Evolutionary conservation across 257 asterid genomes (phyloP), one percentile per base, ranked within the genome.

Genomic region (Solanum peruvianum): DNA sequence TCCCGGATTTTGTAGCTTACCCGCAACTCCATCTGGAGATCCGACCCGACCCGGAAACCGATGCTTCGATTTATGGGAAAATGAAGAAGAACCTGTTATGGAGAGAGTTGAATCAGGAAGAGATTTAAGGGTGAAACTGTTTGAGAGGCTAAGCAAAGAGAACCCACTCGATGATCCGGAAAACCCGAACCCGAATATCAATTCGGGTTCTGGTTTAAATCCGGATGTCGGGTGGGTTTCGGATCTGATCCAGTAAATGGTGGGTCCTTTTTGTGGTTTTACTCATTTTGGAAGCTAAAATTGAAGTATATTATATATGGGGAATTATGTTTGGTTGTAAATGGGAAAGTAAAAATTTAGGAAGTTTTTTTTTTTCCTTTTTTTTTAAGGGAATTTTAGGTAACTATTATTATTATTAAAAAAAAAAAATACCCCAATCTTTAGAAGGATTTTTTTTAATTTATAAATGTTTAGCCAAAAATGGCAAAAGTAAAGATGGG

Each of bases 201-300:
- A 64, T 41, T 20, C 72, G 16, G n/a, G 71, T 31, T 1, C 8
- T 16, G 81, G 9, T 37, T 86, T 2, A 89, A 67, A 89, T 49
- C 95, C 97, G 69, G 95, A 94, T 64, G 92, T 96, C 0, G 98
- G 91, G 9, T 94, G 99, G 99, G 94, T 96, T 3, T 87, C 95
- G 86, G 98, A 96, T 39, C 90, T 94, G 77, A 49, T 96, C 2
- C 88, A 91, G 77, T 94, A 87, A 88, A 56, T 25, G 39, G 12
- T 71, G 84, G 39, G 9, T 27, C 33, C 39, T 13, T 6, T 82
- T 80, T 23, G 27, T 62, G 70, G 70, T 2, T 10, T 62, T 62
- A 29, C 70, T 23, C 31, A 56, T 73, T 72, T 73, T 73, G 82
- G 82, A 39, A 73, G 31, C 52, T 21, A 11, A 10, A 37, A 73